These are phyloP conservation scores for Vaccinium myrtillus DNA, from an alignment of 148 eudicot species.

Conservation along the genomic window DNA sequence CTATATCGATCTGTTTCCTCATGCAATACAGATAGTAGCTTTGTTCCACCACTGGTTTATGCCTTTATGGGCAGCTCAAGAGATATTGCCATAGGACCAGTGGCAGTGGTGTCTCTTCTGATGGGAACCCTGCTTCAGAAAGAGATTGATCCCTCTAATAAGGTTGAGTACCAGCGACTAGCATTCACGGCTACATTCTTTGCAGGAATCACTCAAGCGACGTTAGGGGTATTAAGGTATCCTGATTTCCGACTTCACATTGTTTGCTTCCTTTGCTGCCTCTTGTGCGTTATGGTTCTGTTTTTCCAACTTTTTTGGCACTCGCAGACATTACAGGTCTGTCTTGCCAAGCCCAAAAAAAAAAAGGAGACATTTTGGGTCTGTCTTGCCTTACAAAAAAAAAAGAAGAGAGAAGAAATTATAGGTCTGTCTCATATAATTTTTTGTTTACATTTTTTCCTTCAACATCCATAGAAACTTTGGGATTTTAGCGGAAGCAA, in stretches of 20 bases:
- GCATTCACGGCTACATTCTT: constrained; percentile 92
- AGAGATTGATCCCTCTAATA: constrained; percentile 49
- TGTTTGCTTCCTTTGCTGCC: not conserved
- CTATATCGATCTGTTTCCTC: not conserved
- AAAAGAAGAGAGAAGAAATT: too few relatives aligned
- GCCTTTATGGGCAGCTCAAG: constrained; percentile 94
- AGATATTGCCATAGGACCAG: constrained; percentile 94
- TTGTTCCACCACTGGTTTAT: constrained; percentile 79
- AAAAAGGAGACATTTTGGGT: too few relatives aligned
- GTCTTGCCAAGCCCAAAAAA: too few relatives aligned
- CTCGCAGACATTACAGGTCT: too few relatives aligned
- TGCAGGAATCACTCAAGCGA: constrained; percentile 75
- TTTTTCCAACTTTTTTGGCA: too few relatives aligned
- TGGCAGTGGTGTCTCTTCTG: constrained; percentile 85
- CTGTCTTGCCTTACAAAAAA: too few relatives aligned
- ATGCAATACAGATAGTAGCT: constrained; percentile 59
- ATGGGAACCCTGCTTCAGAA: constrained; percentile 56
- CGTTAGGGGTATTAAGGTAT: constrained; percentile 77
- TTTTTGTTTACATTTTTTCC: too few relatives aligned
- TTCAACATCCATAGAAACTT: too few relatives aligned
- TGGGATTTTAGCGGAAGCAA: too few relatives aligned
- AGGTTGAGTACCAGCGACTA: constrained; percentile 48
- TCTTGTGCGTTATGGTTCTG: not conserved
- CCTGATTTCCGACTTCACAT: not conserved
- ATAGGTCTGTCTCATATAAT: too few relatives aligned